A percentile compares a stretch with the other conserved stretches of the same genome.
Evolutionary conservation across 106 monocot genomes (phyloP).

Genomic region (Gastrodia elata): DNA sequence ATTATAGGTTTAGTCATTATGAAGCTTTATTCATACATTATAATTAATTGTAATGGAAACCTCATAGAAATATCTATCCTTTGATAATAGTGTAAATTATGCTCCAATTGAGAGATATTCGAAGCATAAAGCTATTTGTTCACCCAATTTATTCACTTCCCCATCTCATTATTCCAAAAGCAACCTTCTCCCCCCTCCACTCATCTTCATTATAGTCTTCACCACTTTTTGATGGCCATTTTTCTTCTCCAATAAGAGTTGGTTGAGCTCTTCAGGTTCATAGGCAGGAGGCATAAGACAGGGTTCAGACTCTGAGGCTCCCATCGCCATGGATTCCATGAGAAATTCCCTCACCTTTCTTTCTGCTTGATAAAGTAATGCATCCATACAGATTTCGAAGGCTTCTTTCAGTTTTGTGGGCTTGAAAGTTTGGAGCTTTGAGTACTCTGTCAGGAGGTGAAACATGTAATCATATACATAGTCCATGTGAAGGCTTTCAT

Average conservation of each 20-base stretch:
- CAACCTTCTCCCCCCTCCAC: neutral
- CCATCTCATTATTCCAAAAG: no score
- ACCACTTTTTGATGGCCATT: neutral
- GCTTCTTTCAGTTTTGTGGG: conserved; percentile 31
- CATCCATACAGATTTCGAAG: no score
- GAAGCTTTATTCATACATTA: no score
- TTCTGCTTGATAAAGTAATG: no score
- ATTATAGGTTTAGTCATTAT: no score
- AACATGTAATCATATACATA: conserved; percentile 73
- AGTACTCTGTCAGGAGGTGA: conserved; percentile 53
- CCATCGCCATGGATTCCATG: conserved; percentile 33
- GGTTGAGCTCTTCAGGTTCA: neutral
- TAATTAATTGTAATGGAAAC: no score
- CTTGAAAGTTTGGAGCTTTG: conserved; percentile 46
- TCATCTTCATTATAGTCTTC: neutral
- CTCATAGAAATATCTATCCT: no score
- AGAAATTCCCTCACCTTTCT: conserved; percentile 22
- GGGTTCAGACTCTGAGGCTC: conserved; percentile 10
- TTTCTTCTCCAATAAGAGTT: conserved; percentile 5
- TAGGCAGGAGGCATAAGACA: conserved; percentile 11
- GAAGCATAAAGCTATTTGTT: no score
- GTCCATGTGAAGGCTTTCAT: conserved; percentile 46
- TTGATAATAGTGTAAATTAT: no score
- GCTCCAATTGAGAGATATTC: no score
- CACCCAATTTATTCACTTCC: no score